Evolutionary conservation across 768 basidiomycete genomes (phyloP), one percentile per base, ranked within the genome.

Genomic region (Lactarius indigo): DNA sequence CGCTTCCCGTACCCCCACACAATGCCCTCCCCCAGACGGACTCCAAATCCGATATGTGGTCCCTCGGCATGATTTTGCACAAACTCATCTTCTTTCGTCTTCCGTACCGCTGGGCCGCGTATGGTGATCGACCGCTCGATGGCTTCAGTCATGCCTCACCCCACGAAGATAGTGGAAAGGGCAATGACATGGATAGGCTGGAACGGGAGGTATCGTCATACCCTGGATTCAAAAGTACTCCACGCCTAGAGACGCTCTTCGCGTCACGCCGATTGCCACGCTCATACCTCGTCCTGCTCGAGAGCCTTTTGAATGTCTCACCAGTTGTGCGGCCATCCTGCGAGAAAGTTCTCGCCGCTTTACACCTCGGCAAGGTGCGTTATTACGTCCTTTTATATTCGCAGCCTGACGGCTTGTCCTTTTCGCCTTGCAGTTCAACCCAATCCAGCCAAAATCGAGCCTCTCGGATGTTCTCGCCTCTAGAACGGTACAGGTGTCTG

Each of bases 1-100:
- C 92, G 0, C 81, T 98, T 1, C 86, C 87, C 3, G 85, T 86
- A 0, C 86, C 84, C 17, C 76, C 79, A 7, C 88, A 86, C 0
- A 91, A 92, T 0, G 76, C 82, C 26, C 84, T 91, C 9, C 81
- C 79, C 9, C 87, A 90, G 56, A 82, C 93, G 2, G 90, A 92
- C 72, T 92, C 93, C 0, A 95, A 95, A 73, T 85, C 91, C 5
- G 96, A 98, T 74, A 94, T 97, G 88, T 98, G 96, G 96, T 93
- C 92, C 6, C 82, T 98, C 18, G 96, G 96, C 69, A 94, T 98
- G 90, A 92, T 98, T 64, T 81, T 98, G 20, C 88, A 98, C 79
- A 96, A 94, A 72, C 82, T 98, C 68, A 78, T 96, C 1, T 98
- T 97, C 79, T 94, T 98, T 78, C 85, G 86, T 39, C 77, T 96